Percentiles rank a stretch among this genome's conserved stretches.
These are phyloP conservation scores for Mediolabrus comicus DNA, from an alignment of 108 stramenopile genomes.

Conservation along the genomic window DNA sequence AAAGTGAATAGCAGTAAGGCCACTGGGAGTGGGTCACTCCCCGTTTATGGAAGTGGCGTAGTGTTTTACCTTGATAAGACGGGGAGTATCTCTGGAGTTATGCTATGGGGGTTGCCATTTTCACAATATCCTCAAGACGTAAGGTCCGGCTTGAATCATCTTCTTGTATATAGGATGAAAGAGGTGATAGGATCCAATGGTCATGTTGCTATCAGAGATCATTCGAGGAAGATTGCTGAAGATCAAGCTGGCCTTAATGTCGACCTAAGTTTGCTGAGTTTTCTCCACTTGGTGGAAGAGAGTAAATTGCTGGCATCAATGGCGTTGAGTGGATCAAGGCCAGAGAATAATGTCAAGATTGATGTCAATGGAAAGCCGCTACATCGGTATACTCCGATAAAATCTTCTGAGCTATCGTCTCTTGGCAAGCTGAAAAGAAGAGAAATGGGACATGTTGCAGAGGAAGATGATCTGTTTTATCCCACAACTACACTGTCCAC, in stretches of 20 bases:
- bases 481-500: slow-evolving; percentile 24
- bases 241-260: slow-evolving; percentile 23
- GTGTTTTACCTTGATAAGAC: slow-evolving; percentile 77
- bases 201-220: slow-evolving; percentile 54
- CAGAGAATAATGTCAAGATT: slow-evolving; percentile 4
- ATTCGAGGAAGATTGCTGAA: slow-evolving; percentile 37
- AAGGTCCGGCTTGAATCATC: slow-evolving; percentile 42
- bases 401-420: slow-evolving; percentile 44
- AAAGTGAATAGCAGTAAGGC: neutral
- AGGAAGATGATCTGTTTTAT: slow-evolving; percentile 77
- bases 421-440: slow-evolving; percentile 63
- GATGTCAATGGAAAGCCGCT: slow-evolving; percentile 40
- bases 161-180: slow-evolving; percentile 60
- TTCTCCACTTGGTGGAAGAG: slow-evolving; percentile 58
- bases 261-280: slow-evolving; percentile 48
- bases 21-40: slow-evolving; percentile 21
- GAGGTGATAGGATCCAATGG: slow-evolving; percentile 65
- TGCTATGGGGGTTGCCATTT: slow-evolving; percentile 87
- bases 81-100: slow-evolving; percentile 74
- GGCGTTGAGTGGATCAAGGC: slow-evolving; percentile 41
- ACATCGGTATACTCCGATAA: slow-evolving; percentile 72
- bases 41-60: slow-evolving; percentile 78
- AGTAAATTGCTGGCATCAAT: slow-evolving; percentile 61
- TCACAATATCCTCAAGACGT: slow-evolving; percentile 27
- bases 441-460: slow-evolving; percentile 44